Evolutionary conservation across 2,329 filamentous ascomycete genomes (phyloP).

Genomic region (Pseudogymnoascus sp.): DNA sequence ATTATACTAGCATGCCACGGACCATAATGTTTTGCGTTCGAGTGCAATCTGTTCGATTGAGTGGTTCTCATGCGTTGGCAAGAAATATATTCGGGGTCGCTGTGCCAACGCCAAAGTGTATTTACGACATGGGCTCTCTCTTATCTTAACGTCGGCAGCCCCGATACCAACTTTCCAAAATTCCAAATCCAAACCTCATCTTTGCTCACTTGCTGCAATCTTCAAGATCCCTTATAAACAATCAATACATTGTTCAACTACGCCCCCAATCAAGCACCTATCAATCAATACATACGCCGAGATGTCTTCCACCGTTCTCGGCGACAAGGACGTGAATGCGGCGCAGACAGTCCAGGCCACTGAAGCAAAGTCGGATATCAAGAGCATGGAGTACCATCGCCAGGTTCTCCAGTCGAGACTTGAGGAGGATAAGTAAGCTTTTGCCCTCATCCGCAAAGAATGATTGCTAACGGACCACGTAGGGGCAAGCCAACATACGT

Average conservation of each 20-base stretch:
- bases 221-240: not conserved
- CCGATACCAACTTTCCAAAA: conserved; percentile 6
- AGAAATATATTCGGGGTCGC: not conserved
- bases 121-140: not conserved
- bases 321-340: conserved; percentile 57
- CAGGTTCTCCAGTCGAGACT: conserved; percentile 68
- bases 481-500: conserved; percentile 46
- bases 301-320: conserved; percentile 56
- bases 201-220: not conserved
- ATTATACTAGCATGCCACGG: not conserved
- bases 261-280: not conserved
- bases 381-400: conserved; percentile 71
- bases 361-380: conserved; percentile 40
- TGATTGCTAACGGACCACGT: not conserved
- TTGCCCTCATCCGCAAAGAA: conserved; percentile 21
- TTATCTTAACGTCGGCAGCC: not conserved
- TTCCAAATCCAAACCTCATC: conserved; percentile 6
- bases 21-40: conserved; percentile 1
- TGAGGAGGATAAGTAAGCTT: conserved; percentile 54
- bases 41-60: conserved; percentile 1
- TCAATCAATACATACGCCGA: conserved; percentile 12
- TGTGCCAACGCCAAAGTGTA: conserved; percentile 6
- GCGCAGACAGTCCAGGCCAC: conserved; percentile 22
- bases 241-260: not conserved
- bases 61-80: conserved; percentile 4